Base-by-base conservation (phyloP, 2,329 filamentous ascomycete species). In the Trichoderma sp. region DNA sequence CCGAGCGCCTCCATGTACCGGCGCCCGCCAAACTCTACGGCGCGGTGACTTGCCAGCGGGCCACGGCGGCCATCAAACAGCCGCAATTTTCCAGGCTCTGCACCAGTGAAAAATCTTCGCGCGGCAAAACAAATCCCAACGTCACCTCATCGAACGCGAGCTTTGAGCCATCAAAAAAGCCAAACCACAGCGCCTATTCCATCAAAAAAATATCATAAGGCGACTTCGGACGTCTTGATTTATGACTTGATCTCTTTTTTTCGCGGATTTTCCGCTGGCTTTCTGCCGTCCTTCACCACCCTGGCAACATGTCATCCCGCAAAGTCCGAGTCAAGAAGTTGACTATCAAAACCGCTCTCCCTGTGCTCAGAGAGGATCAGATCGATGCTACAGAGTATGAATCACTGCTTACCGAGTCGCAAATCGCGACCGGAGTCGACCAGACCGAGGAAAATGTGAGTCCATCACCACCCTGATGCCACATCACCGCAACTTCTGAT, bases 381-480 rank as follows among this genome's bases (percentile, higher is more conserved):
- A 91, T 98, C 82, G 94, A 97, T 79, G 86, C 91, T 78, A 88
- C 86, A 77, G 89, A 94, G 81, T 97, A 97, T 81, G 93, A 97
- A 82, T 88, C 92, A 76, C 90, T 95, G 79, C 92, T 91, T 75
- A 91, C 91, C 79, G 87, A 92, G 88, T 84, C 89, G 86, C 83
- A 93, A 91, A 93, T 97, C 79, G 94, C 96, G 79, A 97, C 94
- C 74, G 96, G 96, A 82, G 96, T 99, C 76, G 96, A 99, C 82
- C 94, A 97, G 80, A 92, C 90, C 73, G 96, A 99, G 83, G 94
- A 98, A 88, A 95, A 95, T 84, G 96, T 97, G 83, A 89, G 94
- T 92, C 72, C 73, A 47, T 70, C 58, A 35, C 33, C 57, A 56
- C 63, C 68, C 56, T 73, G 72, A 74, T 76, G 40, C 40, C 75